phyloP scores from a whole-genome alignment of 805 yeast species.

The Alloascoidea africana region DNA sequence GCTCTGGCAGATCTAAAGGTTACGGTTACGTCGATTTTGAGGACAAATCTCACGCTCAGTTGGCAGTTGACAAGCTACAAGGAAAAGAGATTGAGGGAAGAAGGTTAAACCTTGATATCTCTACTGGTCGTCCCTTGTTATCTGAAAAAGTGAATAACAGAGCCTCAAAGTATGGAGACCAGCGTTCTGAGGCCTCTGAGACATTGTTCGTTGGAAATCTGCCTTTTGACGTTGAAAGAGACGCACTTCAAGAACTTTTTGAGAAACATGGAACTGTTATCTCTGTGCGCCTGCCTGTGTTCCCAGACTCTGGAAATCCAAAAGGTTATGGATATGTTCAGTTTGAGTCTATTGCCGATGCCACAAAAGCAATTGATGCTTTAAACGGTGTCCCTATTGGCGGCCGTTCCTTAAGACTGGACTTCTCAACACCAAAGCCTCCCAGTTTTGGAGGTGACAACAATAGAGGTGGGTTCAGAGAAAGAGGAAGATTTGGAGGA shows the following conservation, averaged over 20 bases:
- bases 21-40: constrained; percentile 87
- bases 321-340: constrained; percentile 87
- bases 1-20: constrained; percentile 88
- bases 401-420: constrained; percentile 77
- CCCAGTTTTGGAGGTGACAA: constrained; percentile 17
- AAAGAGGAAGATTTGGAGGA: constrained; percentile 9
- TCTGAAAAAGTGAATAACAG: constrained; percentile 35
- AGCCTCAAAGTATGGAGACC: constrained; percentile 69
- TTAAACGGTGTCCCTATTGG: constrained; percentile 70
- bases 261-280: constrained; percentile 55
- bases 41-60: constrained; percentile 53
- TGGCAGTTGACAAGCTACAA: constrained; percentile 60
- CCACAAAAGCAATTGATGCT: constrained; percentile 61
- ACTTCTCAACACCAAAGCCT: constrained; percentile 69
- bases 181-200: constrained; percentile 70
- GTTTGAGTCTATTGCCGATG: constrained; percentile 57
- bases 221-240: constrained; percentile 68
- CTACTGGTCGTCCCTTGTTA: constrained; percentile 54
- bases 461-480: constrained; percentile 19
- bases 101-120: constrained; percentile 73
- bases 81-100: constrained; percentile 83
- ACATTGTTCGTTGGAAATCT: constrained; percentile 78
- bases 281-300: constrained; percentile 77
- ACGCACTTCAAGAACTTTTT: constrained; percentile 43
- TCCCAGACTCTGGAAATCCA: constrained; percentile 85